Evolutionary conservation across 2,329 filamentous ascomycete species (phyloP), one percentile per base, ranked within the genome.

Genomic region (Penicillium sp.): DNA sequence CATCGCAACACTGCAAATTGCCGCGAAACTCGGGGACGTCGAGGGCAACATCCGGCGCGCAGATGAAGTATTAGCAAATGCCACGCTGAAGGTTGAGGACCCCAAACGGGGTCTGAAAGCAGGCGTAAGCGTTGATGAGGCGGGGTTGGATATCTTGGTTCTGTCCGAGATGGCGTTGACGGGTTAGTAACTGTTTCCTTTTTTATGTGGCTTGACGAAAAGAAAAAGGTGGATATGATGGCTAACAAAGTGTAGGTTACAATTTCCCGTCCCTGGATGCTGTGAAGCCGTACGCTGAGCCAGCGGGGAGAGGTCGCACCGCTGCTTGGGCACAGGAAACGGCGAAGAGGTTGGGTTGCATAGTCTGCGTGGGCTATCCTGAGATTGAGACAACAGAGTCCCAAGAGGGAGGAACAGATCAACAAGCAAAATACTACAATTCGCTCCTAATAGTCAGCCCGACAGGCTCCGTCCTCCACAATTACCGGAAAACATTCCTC

Each of bases 321-420:
- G 84, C 85, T 11, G 71, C 78, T 67, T 90, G 87, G 87, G 87
- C 87, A 3, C 78, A 79, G 21, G 75, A 80, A 53, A 85, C 82
- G 13, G 87, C 87, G n/a, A 74, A 72, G 47, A 79, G 81, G 30
- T 77, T 86, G 56, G 75, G 78, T 35, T 89, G 86, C 71, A 83
- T 85, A 62, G 86, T 90, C n/a, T 87, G 85, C 41, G 82, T 88
- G 46, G 87, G 87, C 30, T 90, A 90, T 67, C 86, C 87, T 0
- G 87, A 90, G 66, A 70, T 81, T 15, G 73, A 71, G 48, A 59
- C 51, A 31, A 53, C 58, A 38, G 50, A 26, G 26, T 26, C 46
- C 1, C 19, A 56, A 38, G 1, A 31, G 56, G 29, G 62, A 45
- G n/a, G 48, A 58, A 21, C 44, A 26, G 26, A 26, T 11, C 38